Conservation (phyloP, 1,284 basidiomycete genomes). For the Leccinum griseonigrum region DNA sequence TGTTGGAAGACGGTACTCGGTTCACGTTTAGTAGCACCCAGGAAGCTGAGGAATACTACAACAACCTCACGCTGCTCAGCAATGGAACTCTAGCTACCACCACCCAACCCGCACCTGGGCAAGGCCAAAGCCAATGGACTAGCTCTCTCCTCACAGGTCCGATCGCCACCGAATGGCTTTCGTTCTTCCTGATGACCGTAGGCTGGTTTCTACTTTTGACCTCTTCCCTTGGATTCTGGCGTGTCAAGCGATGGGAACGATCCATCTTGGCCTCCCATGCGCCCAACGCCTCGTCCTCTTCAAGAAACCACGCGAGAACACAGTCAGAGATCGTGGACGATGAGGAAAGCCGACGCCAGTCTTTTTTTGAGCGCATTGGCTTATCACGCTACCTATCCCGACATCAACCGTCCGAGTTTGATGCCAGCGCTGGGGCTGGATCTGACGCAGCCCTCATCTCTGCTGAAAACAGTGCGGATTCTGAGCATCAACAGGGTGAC, state of each 20-base stretch:
- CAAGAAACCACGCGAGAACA: slow-evolving; percentile 22
- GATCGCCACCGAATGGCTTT: slow-evolving; percentile 81
- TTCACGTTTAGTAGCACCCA: slow-evolving; percentile 43
- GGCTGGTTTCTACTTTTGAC: slow-evolving; percentile 94
- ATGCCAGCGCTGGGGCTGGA: slow-evolving; percentile 3
- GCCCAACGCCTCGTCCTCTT: slow-evolving; percentile 26
- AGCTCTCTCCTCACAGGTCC: slow-evolving; percentile 44
- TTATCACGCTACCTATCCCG: slow-evolving; percentile 16
- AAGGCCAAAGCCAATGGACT: slow-evolving; percentile 17
- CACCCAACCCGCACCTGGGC: slow-evolving; percentile 11
- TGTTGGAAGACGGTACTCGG: slow-evolving; percentile 24
- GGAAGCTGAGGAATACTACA: slow-evolving; percentile 49
- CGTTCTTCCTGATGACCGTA: slow-evolving; percentile 91
- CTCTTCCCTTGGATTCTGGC: slow-evolving; percentile 86
- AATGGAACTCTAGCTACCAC: slow-evolving; percentile 14
- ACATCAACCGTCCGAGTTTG: slow-evolving; percentile 15
- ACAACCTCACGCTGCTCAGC: slow-evolving; percentile 13
- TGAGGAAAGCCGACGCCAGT: slow-evolving; percentile 24
- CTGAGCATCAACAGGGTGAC: slow-evolving; percentile 6
- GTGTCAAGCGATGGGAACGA: slow-evolving; percentile 86
- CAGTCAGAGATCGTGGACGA: slow-evolving; percentile 25
- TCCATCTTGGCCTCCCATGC: slow-evolving; percentile 57
- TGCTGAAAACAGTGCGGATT: slow-evolving; percentile 1
- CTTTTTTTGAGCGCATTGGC: slow-evolving; percentile 30
- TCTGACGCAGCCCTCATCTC: slow-evolving; percentile 8